A percentile compares a stretch with the other conserved stretches of the same genome.
Evolutionary conservation across 495 filamentous ascomycete species (phyloP).

Genomic region (Xanthoparmelia taractica): DNA sequence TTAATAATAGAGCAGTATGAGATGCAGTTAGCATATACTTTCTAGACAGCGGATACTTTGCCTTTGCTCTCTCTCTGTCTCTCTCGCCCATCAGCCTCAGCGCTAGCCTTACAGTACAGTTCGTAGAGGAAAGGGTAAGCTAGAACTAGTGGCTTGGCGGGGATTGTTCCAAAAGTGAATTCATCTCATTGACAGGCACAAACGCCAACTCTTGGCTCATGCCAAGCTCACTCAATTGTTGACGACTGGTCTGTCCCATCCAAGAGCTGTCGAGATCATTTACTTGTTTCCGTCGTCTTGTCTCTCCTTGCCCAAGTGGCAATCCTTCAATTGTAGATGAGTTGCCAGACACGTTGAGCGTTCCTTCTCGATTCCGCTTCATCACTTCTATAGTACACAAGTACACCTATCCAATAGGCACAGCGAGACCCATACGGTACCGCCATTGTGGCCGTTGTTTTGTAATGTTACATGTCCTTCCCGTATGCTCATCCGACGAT

Average conservation of each 20-base stretch:
- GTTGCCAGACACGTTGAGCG: no score
- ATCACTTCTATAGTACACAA: not conserved
- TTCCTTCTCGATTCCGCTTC: not conserved
- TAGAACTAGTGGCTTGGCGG: not conserved
- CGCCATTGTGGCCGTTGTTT: not conserved
- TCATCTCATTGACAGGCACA: no score
- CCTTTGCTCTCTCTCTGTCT: no score
- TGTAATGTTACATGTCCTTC: not conserved
- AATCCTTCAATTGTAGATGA: no score
- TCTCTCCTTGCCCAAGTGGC: no score
- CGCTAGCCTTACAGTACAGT: not conserved
- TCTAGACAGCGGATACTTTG: no score
- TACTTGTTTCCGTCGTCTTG: no score
- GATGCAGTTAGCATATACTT: not conserved
- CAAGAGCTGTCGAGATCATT: no score
- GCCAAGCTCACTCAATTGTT: not conserved
- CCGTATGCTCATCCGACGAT: not conserved
- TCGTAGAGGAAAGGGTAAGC: no score
- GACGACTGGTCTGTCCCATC: no score
- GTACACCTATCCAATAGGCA: not conserved
- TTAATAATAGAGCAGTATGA: not conserved
- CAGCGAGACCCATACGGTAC: not conserved
- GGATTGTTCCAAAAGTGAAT: not conserved
- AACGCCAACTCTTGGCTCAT: not conserved
- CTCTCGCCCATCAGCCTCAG: not conserved